Base-by-base conservation (phyloP, 192 early-diverging fungal genomes). In the Bifiguratus adelaidae region DNA sequence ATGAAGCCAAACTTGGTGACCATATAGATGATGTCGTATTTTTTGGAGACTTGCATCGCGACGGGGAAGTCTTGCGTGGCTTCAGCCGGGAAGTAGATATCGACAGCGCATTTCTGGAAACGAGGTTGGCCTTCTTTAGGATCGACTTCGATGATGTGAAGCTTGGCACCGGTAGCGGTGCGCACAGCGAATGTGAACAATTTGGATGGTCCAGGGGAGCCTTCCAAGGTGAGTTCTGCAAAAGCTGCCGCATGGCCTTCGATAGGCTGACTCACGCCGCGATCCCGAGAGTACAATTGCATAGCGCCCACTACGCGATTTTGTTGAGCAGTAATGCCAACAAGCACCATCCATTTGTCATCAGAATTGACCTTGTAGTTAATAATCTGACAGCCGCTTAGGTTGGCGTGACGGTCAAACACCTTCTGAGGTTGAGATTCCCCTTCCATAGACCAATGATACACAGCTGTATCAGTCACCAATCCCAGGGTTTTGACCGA, bases 1-100 rank as follows among this genome's bases (percentile, higher is more conserved):
- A 99, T 89, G 58, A 88, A 99, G 4, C 95, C 95, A 60, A 88
- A 92, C 75, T 99, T 99, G 42, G 95, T 99, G 20, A 97, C 87
- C 36, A 99, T 63, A 62, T 82, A 99, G 33, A 97, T 87, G 29
- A 99, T 77, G 53, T 86, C 86, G 69, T 93, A 91, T 69, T 93
- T 94, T 41, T 86, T 82, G 34, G 86, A 85, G 42, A 94, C 79
- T 66, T 97, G 93, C 91, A 97, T 93, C 4, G 91, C 76, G 2
- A 99, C 92, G 18, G 95, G 95, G 61, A 97, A 99, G 58, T 99
- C 95, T 41, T 67, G 77, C 19, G 81, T 82, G 19, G 92, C 91
- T 62, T 97, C 95, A 19, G 91, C 71, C n/a, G 95, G 95, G 78
- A 97, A 99, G 63, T 82, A 91, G 15, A 99, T 76, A 52, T 97